Percentiles rank a stretch among this genome's conserved stretches.
Evolutionary conservation across 2,329 filamentous ascomycete species (phyloP).

Genomic region (Fusarium sp.): DNA sequence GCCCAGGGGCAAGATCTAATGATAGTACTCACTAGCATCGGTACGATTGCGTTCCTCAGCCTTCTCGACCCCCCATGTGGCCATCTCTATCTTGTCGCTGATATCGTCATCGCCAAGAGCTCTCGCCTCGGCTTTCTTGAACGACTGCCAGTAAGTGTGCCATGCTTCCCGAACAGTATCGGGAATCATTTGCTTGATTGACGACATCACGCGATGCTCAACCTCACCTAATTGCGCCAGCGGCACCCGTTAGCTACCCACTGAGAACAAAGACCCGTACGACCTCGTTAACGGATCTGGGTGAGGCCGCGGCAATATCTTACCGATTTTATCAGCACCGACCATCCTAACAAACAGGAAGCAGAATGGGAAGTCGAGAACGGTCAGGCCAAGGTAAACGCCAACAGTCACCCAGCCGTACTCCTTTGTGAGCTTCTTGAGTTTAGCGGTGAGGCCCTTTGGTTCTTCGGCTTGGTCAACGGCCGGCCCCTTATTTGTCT

Average conservation of each 20-base stretch:
- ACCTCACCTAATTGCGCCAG: constrained; percentile 59
- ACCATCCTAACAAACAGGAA: constrained; percentile 87
- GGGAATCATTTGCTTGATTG: constrained; percentile 70
- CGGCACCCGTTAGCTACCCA: constrained; percentile 30
- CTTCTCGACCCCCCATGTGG: constrained; percentile 71
- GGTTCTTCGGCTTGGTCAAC: constrained; percentile 43
- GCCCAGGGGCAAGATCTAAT: constrained; percentile 10
- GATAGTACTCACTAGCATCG: constrained; percentile 77
- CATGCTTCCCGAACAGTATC: constrained; percentile 67
- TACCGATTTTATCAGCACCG: constrained; percentile 87
- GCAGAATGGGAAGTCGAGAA: constrained; percentile 94
- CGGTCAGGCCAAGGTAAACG: constrained; percentile 87
- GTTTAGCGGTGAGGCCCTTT: constrained; percentile 73
- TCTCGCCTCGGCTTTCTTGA: constrained; percentile 61
- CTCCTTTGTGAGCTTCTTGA: constrained; percentile 88
- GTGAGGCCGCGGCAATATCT: constrained; percentile 43
- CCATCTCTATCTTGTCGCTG: constrained; percentile 63
- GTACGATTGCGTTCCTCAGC: constrained; percentile 71
- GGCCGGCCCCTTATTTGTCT: constrained; percentile 43
- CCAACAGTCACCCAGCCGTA: constrained; percentile 95
- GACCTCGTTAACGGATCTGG: constrained; percentile 9
- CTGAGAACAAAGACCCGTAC: not conserved
- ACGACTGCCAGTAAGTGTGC: constrained; percentile 62
- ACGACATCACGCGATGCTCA: constrained; percentile 76
- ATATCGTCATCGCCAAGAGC: constrained; percentile 58